phyloP scores from a whole-genome alignment of 495 filamentous ascomycete genomes.

The Penicillium riverlandense region DNA sequence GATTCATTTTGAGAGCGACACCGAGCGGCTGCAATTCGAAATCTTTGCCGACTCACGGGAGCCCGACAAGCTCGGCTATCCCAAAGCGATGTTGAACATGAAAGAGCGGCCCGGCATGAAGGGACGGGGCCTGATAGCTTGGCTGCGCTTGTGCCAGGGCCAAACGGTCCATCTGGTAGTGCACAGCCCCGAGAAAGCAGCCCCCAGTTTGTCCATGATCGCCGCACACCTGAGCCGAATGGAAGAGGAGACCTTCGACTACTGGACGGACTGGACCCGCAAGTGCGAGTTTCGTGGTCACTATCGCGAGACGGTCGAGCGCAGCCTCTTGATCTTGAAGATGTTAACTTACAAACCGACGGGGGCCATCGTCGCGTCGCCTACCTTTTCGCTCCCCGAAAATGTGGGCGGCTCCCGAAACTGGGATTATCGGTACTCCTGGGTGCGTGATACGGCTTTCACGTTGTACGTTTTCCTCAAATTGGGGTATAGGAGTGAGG shows the following conservation, averaged over 20 bases:
- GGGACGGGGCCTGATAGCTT: conserved; percentile 53
- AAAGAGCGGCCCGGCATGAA: conserved; percentile 42
- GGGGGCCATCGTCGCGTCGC: conserved; percentile 47
- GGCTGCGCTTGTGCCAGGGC: conserved; percentile 50
- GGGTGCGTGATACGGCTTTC: conserved; percentile 69
- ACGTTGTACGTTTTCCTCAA: conserved; percentile 70
- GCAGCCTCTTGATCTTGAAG: conserved; percentile 65
- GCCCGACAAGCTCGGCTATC: conserved; percentile 35
- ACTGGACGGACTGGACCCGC: conserved; percentile 65
- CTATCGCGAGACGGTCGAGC: conserved; percentile 59
- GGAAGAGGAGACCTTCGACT: conserved; percentile 58
- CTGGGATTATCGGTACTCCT: conserved; percentile 71
- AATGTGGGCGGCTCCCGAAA: conserved; percentile 66
- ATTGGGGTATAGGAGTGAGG: conserved; percentile 65
- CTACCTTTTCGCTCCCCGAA: conserved; percentile 64
- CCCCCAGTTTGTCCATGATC: conserved; percentile 43
- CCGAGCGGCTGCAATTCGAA: conserved; percentile 54
- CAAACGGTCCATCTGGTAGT: conserved; percentile 62
- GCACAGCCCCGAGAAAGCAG: conserved; percentile 35
- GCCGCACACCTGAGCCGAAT: conserved; percentile 45
- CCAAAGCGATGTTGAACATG: conserved; percentile 43
- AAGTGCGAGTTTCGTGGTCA: conserved; percentile 62
- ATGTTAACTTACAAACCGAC: conserved; percentile 62
- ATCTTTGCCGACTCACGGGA: conserved; percentile 55
- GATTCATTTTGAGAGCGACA: conserved; percentile 51